Evolutionary conservation across 2,329 filamentous ascomycete genomes (phyloP).

Genomic region (Paraphoma chrysanthemicola): DNA sequence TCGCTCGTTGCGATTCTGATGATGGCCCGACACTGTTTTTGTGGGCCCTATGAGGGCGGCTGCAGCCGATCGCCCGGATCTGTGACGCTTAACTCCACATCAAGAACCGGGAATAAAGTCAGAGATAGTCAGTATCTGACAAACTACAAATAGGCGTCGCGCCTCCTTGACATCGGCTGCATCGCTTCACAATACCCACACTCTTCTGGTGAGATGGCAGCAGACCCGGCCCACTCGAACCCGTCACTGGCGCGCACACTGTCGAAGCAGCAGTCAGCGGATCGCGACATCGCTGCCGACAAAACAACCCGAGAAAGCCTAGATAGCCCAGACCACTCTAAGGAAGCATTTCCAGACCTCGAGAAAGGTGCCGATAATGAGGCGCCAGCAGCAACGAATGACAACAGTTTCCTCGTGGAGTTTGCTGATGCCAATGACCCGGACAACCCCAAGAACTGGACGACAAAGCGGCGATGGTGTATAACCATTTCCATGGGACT

Average conservation of each 20-base stretch:
- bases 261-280: not conserved
- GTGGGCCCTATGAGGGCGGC: not conserved
- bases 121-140: not conserved
- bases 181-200: not conserved
- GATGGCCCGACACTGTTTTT: not conserved
- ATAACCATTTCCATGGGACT: conserved; percentile 71
- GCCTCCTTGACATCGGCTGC: not conserved
- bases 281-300: not conserved
- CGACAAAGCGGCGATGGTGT: conserved; percentile 68
- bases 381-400: conserved; percentile 18
- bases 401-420: conserved; percentile 62
- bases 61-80: not conserved
- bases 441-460: conserved; percentile 75
- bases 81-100: conserved; percentile 3
- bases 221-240: not conserved
- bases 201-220: not conserved
- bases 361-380: conserved; percentile 10
- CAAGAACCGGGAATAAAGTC: conserved; percentile 16
- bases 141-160: conserved; percentile 8
- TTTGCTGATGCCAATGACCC: conserved; percentile 77
- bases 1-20: not conserved
- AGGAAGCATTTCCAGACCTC: conserved; percentile 4
- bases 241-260: not conserved
- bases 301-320: conserved; percentile 8
- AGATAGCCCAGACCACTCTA: conserved; percentile 5